A percentile compares a stretch with the other conserved stretches of the same genome.
These are phyloP conservation scores for Tricholoma matsutake DNA, from an alignment of 768 basidiomycete species.

Conservation along the genomic window DNA sequence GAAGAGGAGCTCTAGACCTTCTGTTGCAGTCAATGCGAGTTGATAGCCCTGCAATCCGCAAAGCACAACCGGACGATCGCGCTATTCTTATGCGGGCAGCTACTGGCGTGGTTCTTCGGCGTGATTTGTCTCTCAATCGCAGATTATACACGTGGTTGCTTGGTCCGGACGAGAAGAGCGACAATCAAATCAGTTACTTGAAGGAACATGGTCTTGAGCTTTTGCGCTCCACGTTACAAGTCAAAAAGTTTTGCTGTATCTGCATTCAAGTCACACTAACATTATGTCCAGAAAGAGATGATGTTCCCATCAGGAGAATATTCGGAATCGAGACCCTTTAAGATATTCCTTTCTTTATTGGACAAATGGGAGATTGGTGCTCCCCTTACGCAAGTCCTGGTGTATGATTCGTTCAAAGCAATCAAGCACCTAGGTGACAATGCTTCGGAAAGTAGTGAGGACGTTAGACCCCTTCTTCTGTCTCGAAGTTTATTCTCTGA, in stretches of 20 bases:
- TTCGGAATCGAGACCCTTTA: constrained; percentile 83
- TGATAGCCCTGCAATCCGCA: constrained; percentile 67
- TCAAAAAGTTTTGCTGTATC: constrained; percentile 21
- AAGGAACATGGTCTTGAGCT: constrained; percentile 68
- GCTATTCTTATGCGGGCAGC: constrained; percentile 85
- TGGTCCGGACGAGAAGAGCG: constrained; percentile 74
- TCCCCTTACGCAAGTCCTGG: constrained; percentile 70
- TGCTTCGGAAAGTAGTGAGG: constrained; percentile 52
- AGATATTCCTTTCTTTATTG: constrained; percentile 89
- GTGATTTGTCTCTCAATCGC: constrained; percentile 90
- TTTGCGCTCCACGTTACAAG: constrained; percentile 67
- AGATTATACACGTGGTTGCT: constrained; percentile 92
- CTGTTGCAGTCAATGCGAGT: constrained; percentile 72
- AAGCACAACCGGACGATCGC: constrained; percentile 69
- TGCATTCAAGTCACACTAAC: constrained; percentile 3
- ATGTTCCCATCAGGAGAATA: constrained; percentile 67
- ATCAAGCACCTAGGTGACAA: constrained; percentile 55
- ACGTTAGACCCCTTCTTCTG: constrained; percentile 41
- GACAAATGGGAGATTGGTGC: constrained; percentile 98
- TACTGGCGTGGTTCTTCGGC: constrained; percentile 82
- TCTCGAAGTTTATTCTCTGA: not conserved
- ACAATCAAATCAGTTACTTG: constrained; percentile 73
- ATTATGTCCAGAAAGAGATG: constrained; percentile 67
- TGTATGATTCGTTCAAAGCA: constrained; percentile 77
- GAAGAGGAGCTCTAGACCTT: constrained; percentile 82